Conservation (phyloP, 1,284 basidiomycete species). For the Ustilago hordei region DNA sequence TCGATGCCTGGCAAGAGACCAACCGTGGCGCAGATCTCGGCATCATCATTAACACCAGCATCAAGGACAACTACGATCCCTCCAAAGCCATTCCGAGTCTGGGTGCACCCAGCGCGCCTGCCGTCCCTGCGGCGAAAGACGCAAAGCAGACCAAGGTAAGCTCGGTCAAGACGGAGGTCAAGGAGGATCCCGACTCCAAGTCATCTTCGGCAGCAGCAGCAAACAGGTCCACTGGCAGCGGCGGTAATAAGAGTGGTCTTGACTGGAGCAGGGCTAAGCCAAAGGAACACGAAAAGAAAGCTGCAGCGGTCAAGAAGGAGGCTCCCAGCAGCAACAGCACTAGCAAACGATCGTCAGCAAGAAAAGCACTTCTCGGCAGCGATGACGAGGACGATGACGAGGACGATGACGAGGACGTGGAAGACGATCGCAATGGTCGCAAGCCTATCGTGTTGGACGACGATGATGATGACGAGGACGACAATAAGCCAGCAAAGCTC, state of each 20-base stretch:
- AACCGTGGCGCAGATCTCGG: slow-evolving; percentile 52
- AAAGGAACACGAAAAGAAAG: slow-evolving; percentile 22
- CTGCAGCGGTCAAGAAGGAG: slow-evolving; percentile 22
- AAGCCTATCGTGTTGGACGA: slow-evolving; percentile 22
- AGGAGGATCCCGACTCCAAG: slow-evolving; percentile 23
- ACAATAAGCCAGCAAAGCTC: slow-evolving; percentile 41
- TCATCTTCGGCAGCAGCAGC: slow-evolving; percentile 14
- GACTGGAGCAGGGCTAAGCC: slow-evolving; percentile 52
- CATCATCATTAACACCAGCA: slow-evolving; percentile 33
- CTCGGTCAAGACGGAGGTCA: slow-evolving; percentile 14
- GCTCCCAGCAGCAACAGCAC: slow-evolving; percentile 6
- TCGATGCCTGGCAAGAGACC: slow-evolving; percentile 47
- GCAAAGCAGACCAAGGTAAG: slow-evolving; percentile 14
- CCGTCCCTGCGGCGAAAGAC: slow-evolving; percentile 24
- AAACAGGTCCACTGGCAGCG: slow-evolving; percentile 5
- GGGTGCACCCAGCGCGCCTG: slow-evolving; percentile 31
- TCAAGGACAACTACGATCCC: slow-evolving; percentile 49
- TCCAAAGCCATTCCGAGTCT: slow-evolving; percentile 36
- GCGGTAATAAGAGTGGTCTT: slow-evolving; percentile 26
- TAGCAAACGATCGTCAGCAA: slow-evolving; percentile 18
- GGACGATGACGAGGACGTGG: slow-evolving; percentile 50
- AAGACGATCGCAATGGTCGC: slow-evolving; percentile 21
- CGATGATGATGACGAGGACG: slow-evolving; percentile 43
- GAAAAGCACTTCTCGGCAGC: slow-evolving; percentile 38
- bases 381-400: slow-evolving; percentile 56